Conservation (phyloP, 2,329 filamentous ascomycete genomes). For the Pyrenophora graminea region DNA sequence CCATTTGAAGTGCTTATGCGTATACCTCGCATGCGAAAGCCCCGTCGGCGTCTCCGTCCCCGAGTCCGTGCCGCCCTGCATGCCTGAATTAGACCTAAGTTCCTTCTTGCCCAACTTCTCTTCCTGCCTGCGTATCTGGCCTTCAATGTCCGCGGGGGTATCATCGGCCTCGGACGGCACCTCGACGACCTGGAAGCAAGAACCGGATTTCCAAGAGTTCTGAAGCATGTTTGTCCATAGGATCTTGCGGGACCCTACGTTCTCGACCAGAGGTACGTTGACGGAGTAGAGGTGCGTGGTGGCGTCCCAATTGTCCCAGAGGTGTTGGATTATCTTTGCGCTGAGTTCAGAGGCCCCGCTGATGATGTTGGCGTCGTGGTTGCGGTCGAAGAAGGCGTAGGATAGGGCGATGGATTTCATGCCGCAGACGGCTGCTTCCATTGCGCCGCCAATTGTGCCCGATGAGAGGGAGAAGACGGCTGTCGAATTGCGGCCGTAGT, state of each 20-base stretch:
- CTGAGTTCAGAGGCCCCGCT: conserved; percentile 74
- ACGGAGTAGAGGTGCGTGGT: conserved; percentile 84
- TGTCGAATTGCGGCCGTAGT: conserved; percentile 57
- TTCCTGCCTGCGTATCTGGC: conserved; percentile 70
- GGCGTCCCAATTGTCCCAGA: conserved; percentile 72
- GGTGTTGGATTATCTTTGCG: conserved; percentile 76
- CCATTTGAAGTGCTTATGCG: conserved; percentile 94
- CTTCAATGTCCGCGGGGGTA: conserved; percentile 68
- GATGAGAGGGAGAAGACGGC: conserved; percentile 55
- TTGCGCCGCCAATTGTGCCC: conserved; percentile 56
- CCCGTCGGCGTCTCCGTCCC: conserved; percentile 36
- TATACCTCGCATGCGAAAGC: conserved; percentile 56
- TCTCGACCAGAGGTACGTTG: conserved; percentile 84
- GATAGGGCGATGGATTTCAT: conserved; percentile 74
- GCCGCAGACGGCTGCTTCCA: conserved; percentile 55
- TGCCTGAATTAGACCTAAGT: conserved; percentile 24
- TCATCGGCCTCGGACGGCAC: conserved; percentile 65
- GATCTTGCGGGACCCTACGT: conserved; percentile 71
- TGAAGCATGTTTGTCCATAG: conserved; percentile 86
- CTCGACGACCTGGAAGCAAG: conserved; percentile 82
- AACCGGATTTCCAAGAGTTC: conserved; percentile 84
- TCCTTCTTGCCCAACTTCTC: conserved; percentile 52
- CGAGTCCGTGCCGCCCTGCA: conserved; percentile 31
- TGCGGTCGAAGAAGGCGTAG: conserved; percentile 85
- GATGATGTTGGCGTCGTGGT: conserved; percentile 83